Conservation (phyloP, 306 rosid genomes). For the Carpinus viminea region DNA sequence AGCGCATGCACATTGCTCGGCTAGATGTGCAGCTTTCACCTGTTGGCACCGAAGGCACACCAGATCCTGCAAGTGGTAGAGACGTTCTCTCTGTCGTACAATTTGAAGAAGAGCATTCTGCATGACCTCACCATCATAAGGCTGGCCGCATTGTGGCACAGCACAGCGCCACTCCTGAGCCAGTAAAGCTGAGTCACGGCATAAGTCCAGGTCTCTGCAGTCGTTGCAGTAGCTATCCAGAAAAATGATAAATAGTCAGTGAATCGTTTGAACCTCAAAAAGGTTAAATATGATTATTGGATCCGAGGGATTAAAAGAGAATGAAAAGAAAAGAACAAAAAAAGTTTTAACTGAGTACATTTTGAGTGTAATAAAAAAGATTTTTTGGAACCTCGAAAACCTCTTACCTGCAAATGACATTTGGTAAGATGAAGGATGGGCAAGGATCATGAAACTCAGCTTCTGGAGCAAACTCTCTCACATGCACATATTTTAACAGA, state of each 20-base stretch:
- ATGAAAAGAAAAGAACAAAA: not conserved
- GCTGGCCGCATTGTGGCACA: constrained; percentile 89
- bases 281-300: constrained; percentile 6
- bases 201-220: constrained; percentile 85
- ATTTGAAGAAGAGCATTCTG: constrained; percentile 75
- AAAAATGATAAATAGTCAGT: not conserved
- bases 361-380: not conserved
- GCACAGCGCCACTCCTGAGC: constrained; percentile 82
- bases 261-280: constrained; percentile 4
- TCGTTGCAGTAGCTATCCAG: constrained; percentile 77
- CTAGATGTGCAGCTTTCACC: constrained; percentile 84
- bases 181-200: constrained; percentile 65
- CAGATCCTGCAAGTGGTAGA: constrained; percentile 82
- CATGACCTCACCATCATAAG: constrained; percentile 78
- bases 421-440: constrained; percentile 71
- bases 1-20: constrained; percentile 80
- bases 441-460: constrained; percentile 63
- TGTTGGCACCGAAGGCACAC: constrained; percentile 65
- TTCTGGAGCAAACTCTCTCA: constrained; percentile 94
- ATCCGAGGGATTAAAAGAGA: not conserved
- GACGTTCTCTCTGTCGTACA: constrained; percentile 80
- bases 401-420: constrained; percentile 84
- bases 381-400: constrained; percentile 5
- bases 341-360: not conserved
- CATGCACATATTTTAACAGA: constrained; percentile 65